Evolutionary conservation across 257 asterid genomes (phyloP).

Genomic region (Primulina huaijiensis): DNA sequence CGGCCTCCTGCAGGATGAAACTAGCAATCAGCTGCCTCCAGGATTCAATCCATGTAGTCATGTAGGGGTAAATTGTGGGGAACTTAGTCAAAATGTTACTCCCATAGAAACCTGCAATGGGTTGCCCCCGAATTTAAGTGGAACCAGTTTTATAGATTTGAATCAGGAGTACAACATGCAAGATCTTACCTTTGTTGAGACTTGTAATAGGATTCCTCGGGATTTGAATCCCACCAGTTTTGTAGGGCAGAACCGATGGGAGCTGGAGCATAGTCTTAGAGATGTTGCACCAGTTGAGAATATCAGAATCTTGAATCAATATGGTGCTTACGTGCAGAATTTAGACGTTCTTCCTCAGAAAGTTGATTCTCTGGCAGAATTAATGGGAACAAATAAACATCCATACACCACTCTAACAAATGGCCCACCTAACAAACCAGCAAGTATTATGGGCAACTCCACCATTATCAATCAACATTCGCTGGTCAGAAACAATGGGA

Average conservation of each 20-base stretch:
- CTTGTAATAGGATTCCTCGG: slow-evolving; percentile 16
- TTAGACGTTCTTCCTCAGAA: slow-evolving; percentile 26
- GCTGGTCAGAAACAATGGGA: slow-evolving; percentile 30
- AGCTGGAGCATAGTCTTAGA: slow-evolving; percentile 20
- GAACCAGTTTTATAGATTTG: slow-evolving; percentile 19
- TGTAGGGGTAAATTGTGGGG: slow-evolving; percentile 7
- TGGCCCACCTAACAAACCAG: slow-evolving; percentile 24
- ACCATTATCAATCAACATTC: slow-evolving; percentile 32
- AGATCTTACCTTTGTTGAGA: slow-evolving; percentile 19
- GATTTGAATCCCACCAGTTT: slow-evolving; percentile 15
- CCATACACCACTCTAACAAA: slow-evolving; percentile 7
- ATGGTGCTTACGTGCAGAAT: slow-evolving; percentile 26
- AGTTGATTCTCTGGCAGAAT: slow-evolving; percentile 38
- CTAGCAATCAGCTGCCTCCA: slow-evolving; percentile 20
- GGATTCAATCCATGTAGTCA: slow-evolving; percentile 16
- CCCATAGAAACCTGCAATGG: slow-evolving; percentile 22
- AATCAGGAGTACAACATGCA: slow-evolving; percentile 22
- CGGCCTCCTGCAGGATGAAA: slow-evolving; percentile 30
- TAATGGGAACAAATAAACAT: slow-evolving; percentile 34
- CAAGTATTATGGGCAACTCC: slow-evolving; percentile 11
- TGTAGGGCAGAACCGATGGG: slow-evolving; percentile 19
- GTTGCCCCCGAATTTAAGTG: slow-evolving; percentile 19
- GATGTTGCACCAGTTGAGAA: slow-evolving; percentile 20
- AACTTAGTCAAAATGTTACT: slow-evolving; percentile 20
- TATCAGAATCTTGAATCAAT: slow-evolving; percentile 27